A percentile compares a stretch with the other conserved stretches of the same genome.
phyloP scores from a whole-genome alignment of 140 eudicot species.

The Senecio squalidus region DNA sequence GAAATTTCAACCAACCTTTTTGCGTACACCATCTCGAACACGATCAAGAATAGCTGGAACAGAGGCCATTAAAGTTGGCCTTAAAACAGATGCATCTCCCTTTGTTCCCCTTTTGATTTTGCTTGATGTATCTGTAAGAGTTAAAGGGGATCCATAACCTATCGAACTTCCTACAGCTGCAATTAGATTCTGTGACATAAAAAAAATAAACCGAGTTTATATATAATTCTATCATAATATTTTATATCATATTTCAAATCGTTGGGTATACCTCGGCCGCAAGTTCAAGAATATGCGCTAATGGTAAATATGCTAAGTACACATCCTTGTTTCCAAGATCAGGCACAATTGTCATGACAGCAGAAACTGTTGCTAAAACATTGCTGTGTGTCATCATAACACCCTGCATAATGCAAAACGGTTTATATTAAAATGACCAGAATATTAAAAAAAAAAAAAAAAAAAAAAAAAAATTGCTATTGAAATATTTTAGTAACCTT shows the following conservation, averaged over 20 bases:
- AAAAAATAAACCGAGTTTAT: constrained; percentile 6
- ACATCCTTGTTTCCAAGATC: constrained; percentile 75
- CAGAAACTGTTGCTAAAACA: constrained; percentile 84
- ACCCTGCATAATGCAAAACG: constrained; percentile 48
- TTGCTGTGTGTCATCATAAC: constrained; percentile 98
- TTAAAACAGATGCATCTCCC: constrained; percentile 83
- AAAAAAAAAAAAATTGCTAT: background rate
- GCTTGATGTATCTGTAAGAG: constrained; percentile 91
- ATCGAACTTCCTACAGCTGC: constrained; percentile 80
- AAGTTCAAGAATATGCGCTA: constrained; percentile 96
- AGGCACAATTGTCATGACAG: constrained; percentile 96
- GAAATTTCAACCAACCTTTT: constrained; percentile 55
- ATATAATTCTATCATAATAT: background rate
- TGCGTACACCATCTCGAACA: constrained; percentile 90
- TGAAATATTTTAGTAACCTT: constrained; percentile 46
- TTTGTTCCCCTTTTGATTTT: constrained; percentile 86
- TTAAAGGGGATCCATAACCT: constrained; percentile 93
- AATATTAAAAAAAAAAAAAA: background rate
- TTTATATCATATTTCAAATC: background rate
- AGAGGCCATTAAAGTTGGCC: constrained; percentile 82
- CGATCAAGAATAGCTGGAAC: constrained; percentile 99
- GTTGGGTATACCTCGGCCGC: constrained; percentile 79
- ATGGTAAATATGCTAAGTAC: constrained; percentile 88
- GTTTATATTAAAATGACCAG: background rate
- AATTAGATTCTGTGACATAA: constrained; percentile 51